Evolutionary conservation across 2,329 filamentous ascomycete species (phyloP), one percentile per base, ranked within the genome.

Genomic region (Aspergillus chevalieri): DNA sequence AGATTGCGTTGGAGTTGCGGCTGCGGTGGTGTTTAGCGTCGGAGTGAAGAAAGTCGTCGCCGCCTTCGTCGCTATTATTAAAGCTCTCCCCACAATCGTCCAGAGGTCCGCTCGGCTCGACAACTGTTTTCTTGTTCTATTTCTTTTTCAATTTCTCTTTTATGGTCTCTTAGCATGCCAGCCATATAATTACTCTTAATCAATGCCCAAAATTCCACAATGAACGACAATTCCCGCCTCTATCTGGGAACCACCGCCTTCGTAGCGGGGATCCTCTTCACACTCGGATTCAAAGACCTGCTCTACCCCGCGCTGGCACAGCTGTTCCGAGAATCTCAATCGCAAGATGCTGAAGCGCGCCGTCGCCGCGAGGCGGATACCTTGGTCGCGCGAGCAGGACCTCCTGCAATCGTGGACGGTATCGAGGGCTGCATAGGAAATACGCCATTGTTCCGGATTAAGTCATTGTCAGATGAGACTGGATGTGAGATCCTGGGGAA

Each of bases 371-470:
- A 58, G 39, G 50, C 57, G 12, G 43, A 53, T 7, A 17, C 47
- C 39, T 14, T 44, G 8, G 48, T 51, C 43, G 61, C 61, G 7
- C 60, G 63, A 42, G 46, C 61, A 44, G 66, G 68, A 1, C 70
- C 70, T 24, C 69, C 69, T 10, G 58, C 63, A 22, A 82, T 92
- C 49, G 81, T 83, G 12, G 81, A 88, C 49, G 93, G 93, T 15
- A 87, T 98, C 52, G 90, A 95, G 68, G 88, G 85, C 43, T 89
- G 87, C 65, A 97, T 98, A 65, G 93, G 93, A 49, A 87, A 95
- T 69, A 98, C 93, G 12, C 92, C 91, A 1, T 78, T 98, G 22
- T 81, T 98, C 60, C 82, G 83, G 55, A 90, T 98, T 65, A 86
- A 84, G 58, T 91, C 87, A 34, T 79, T 98, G 21, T 94, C 88